Evolutionary conservation across 805 yeast genomes (phyloP).

Genomic region (Yarrowia divulgata): DNA sequence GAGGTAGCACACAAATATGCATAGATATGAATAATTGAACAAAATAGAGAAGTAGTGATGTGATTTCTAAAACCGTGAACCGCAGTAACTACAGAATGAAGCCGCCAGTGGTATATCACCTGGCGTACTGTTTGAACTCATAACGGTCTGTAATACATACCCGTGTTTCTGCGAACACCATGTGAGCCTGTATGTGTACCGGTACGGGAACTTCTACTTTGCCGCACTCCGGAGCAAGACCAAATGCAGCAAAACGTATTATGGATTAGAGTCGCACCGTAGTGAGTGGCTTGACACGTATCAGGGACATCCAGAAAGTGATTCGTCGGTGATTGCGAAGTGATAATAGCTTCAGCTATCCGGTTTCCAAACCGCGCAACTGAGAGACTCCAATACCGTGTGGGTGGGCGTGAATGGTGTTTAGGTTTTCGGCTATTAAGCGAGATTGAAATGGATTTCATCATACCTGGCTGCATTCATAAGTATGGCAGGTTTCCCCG

Average conservation of each 20-base stretch:
- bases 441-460: neutral
- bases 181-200: no score
- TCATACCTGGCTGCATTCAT: neutral
- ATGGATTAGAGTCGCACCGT: constrained; percentile 1
- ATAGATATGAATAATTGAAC: constrained; percentile 18
- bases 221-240: neutral
- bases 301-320: constrained; percentile 9
- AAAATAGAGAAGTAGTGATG: neutral
- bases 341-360: neutral
- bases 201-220: neutral
- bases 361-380: neutral
- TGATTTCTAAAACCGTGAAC: neutral
- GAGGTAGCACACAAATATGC: constrained; percentile 28
- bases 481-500: neutral
- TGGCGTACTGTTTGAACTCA: no score
- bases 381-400: neutral
- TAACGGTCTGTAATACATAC: no score
- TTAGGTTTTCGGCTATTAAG: constrained; percentile 2
- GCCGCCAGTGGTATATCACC: no score
- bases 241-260: neutral
- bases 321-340: constrained; percentile 1
- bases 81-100: no score
- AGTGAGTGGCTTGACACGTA: neutral
- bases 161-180: no score
- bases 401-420: neutral